phyloP scores from a whole-genome alignment of 441 rosid species.

The Rhodomyrtus psidioides region DNA sequence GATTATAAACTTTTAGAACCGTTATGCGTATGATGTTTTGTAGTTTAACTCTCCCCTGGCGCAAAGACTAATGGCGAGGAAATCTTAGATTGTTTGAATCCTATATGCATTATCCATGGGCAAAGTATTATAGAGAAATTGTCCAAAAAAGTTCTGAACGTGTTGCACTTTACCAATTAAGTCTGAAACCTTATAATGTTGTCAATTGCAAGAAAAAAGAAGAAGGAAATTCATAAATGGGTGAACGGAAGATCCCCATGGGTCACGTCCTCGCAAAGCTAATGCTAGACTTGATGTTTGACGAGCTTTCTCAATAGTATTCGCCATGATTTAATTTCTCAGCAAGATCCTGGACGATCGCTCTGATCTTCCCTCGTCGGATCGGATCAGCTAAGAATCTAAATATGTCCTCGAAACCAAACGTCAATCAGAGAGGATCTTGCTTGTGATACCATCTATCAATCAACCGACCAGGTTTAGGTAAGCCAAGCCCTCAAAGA shows the following conservation, averaged over 20 bases:
- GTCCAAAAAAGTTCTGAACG: too few relatives aligned
- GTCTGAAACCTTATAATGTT: too few relatives aligned
- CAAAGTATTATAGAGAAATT: not conserved
- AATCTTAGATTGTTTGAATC: not conserved
- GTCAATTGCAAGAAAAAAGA: not conserved
- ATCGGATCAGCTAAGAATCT: not conserved
- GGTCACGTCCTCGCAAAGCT: rapidly evolving
- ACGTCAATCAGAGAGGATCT: not conserved
- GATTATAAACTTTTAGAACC: not conserved
- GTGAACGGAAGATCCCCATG: not conserved
- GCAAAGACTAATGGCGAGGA: not conserved
- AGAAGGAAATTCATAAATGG: not conserved
- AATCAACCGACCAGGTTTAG: not conserved
- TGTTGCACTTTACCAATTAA: too few relatives aligned
- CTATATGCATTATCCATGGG: not conserved
- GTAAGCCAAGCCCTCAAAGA: not conserved
- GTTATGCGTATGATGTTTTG: not conserved
- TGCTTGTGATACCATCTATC: not conserved
- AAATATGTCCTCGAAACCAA: too few relatives aligned
- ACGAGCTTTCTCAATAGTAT: too few relatives aligned
- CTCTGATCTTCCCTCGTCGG: not conserved
- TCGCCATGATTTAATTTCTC: too few relatives aligned
- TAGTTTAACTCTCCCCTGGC: not conserved
- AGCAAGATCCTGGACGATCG: not conserved
- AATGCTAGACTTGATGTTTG: rapidly evolving